Evolutionary conservation across 306 rosid species (phyloP), one percentile per base, ranked within the genome.

Genomic region (Senna siamea): DNA sequence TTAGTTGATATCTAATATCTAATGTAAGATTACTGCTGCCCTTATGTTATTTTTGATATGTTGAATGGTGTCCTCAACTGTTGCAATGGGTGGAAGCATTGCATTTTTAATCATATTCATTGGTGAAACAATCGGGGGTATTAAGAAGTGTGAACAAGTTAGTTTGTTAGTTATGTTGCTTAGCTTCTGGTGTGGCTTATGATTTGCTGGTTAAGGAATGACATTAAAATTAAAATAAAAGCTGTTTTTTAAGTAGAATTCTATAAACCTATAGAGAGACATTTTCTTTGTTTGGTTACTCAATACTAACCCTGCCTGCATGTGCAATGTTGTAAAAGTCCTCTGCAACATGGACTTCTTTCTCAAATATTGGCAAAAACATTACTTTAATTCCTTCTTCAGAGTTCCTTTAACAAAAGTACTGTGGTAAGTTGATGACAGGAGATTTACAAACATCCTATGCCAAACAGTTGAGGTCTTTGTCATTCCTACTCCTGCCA

Each of bases 371-470:
- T 30, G 32, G 5, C 47, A 30, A 30, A 34, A 62, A 35, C 12
- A 57, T 38, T 71, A 20, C 63, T 59, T 66, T 76, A 35, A 58
- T 58, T 69, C 48, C 58, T 35, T 64, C 61, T 11, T 54, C 73
- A 56, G 26, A 50, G 64, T 69, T 18, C 20, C 71, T 63, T 6
- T 47, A 37, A 57, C 19, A 38, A 60, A 37, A 51, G 69, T 40
- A 5, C 44, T 32, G 23, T 60, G 26, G 22, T 50, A 17, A n/a
- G 59, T 67, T 48, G 56, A 37, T 66, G 48, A 35, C 66, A 23
- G 35, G 64, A 57, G 75, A 22, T 73, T 64, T 40, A 18, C 56
- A 53, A 40, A 20, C 71, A 51, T 74, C 57, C 46, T 37, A 55
- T 20, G 9, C n/a, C 5, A n/a, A 18, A 30, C 5, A 15, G 46